phyloP scores from a whole-genome alignment of 2,329 filamentous ascomycete species.

The Talaromyces sp. region DNA sequence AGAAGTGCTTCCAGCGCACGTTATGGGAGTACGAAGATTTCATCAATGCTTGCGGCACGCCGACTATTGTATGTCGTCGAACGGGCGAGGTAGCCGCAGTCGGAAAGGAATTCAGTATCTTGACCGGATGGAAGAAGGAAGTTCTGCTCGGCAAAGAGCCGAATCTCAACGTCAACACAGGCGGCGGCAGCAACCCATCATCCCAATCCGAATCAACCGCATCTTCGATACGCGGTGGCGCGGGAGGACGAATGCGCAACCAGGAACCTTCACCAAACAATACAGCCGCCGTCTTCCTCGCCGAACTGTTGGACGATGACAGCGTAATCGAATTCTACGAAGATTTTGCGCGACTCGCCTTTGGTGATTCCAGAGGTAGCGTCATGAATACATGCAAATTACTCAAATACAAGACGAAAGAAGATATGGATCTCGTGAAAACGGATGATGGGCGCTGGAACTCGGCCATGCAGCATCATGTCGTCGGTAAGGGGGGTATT shows the following conservation, averaged over 20 bases:
- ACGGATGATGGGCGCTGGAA: slow-evolving; percentile 47
- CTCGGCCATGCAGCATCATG: slow-evolving; percentile 28
- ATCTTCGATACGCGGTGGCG: slow-evolving; percentile 39
- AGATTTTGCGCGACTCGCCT: slow-evolving; percentile 87
- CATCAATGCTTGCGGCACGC: slow-evolving; percentile 81
- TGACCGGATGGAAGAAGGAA: slow-evolving; percentile 92
- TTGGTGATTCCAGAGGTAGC: slow-evolving; percentile 82
- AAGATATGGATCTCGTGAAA: slow-evolving; percentile 46
- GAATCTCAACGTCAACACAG: slow-evolving; percentile 82
- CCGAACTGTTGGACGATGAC: slow-evolving; percentile 89
- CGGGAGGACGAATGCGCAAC: slow-evolving; percentile 48
- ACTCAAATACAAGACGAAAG: slow-evolving; percentile 81
- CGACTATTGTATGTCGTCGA: slow-evolving; percentile 84
- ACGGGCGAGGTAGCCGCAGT: slow-evolving; percentile 94
- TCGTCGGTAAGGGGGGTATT: slow-evolving; percentile 43
- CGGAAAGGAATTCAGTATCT: slow-evolving; percentile 92
- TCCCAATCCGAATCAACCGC: slow-evolving; percentile 30
- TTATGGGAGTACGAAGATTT: slow-evolving; percentile 92
- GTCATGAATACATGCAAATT: slow-evolving; percentile 81
- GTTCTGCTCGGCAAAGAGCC: slow-evolving; percentile 82
- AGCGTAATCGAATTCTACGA: slow-evolving; percentile 94
- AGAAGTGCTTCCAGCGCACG: slow-evolving; percentile 92
- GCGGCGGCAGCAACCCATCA: slow-evolving; percentile 34
- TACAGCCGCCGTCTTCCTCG: slow-evolving; percentile 79
- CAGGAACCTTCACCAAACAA: slow-evolving; percentile 30